Base-by-base conservation (phyloP, 1,284 basidiomycete genomes). In the Nidula niveotomentosa region DNA sequence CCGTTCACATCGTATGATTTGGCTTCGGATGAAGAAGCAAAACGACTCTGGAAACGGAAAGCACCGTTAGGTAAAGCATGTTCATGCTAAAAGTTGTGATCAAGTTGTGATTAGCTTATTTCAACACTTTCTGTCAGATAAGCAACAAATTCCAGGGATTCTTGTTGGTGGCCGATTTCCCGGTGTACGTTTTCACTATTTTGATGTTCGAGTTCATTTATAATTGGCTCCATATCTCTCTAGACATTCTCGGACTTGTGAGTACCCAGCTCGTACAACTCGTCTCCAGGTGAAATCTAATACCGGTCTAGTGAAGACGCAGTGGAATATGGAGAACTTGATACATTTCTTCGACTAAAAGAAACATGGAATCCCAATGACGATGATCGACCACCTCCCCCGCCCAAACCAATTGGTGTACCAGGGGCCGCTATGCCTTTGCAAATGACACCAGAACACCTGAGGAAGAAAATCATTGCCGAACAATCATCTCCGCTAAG, bases 61-160 rank as follows among this genome's bases (percentile, higher is more conserved):
- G 88, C 86, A 2, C 91, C 91, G 39, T 62, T 69, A 65, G 81
- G 89, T 86, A 53, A 56, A 54, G 41, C n/a, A 23, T 30, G 5
- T 30, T 30, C 30, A 30, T 30, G 30, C 30, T 30, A 5, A 30
- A 30, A 30, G 30, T 30, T 30, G 39, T 17, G 17, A 41, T 17
- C 8, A 30, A 30, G 30, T 30, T 30, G 39, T 17, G 17, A 41
- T 17, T 41, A 12, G 6, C 17, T 41, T 41, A 6, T 41, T 17
- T 30, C 50, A 34, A 52, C n/a, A 17, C 33, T 49, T 52, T 39
- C 36, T 37, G 35, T 41, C 63, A 90, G 90, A 84, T 69, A 91
- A 91, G 62, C 88, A 90, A 60, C 88, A 90, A 62, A 74, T 93
- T 6, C 90, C 90, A 35, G 91, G 90, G 6, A 85, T 93, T 47